Conservation (phyloP, 768 basidiomycete genomes). For the Hygrocybe punicea region DNA sequence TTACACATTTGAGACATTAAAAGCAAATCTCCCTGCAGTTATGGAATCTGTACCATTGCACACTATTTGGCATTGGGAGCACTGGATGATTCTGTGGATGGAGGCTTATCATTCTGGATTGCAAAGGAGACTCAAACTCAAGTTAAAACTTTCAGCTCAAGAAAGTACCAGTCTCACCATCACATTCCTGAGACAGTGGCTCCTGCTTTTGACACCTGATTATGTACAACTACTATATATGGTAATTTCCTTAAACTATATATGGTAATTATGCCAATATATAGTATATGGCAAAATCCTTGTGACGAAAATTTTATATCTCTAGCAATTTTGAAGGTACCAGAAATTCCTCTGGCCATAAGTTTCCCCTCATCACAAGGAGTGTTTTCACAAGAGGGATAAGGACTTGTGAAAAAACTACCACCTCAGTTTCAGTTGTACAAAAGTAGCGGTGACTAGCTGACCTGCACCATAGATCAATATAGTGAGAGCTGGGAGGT, state of each 20-base stretch:
- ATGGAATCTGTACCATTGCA: too few species aligned
- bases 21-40: too few species aligned
- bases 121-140: not conserved
- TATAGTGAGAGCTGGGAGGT: too few species aligned
- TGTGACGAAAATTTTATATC: slow-evolving; percentile 4
- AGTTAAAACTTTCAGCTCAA: not conserved
- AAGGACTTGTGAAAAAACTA: slow-evolving; percentile 8
- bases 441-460: not conserved
- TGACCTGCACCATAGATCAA: not conserved
- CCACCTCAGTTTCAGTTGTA: not conserved
- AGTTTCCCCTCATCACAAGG: slow-evolving; percentile 10
- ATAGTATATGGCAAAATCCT: not conserved
- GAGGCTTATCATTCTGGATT: not conserved
- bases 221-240: not conserved
- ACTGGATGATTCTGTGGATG: not conserved
- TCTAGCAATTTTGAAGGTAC: slow-evolving; percentile 16
- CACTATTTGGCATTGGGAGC: too few species aligned
- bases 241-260: not conserved
- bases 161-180: not conserved
- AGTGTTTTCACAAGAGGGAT: slow-evolving; percentile 17
- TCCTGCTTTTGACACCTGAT: not conserved
- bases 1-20: too few species aligned
- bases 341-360: slow-evolving; percentile 13
- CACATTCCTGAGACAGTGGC: not conserved
- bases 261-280: not conserved